phyloP scores from a whole-genome alignment of 495 filamentous ascomycete species.

The Penicillium odoratum region DNA sequence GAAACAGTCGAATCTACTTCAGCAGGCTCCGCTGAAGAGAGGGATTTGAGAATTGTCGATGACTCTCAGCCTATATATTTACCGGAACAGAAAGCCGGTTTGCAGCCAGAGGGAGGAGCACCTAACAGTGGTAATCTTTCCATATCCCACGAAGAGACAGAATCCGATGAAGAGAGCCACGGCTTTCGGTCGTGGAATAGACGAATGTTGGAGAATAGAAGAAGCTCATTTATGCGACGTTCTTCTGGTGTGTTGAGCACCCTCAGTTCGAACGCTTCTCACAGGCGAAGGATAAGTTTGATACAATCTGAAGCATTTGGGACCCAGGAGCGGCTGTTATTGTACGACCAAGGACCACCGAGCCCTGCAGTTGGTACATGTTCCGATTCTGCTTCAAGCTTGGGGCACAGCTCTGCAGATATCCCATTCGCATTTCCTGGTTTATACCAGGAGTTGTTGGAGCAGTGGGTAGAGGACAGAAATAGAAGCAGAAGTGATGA shows the following conservation, averaged over 20 bases:
- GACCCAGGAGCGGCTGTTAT: slow-evolving; percentile 10
- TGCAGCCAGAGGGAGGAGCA: not conserved
- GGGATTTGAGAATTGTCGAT: not conserved
- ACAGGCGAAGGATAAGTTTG: not conserved
- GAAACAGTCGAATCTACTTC: not conserved
- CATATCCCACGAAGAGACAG: not conserved
- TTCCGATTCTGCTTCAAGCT: not conserved
- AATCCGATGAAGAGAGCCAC: not conserved
- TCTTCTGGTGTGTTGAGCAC: slow-evolving; percentile 2
- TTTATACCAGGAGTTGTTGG: slow-evolving; percentile 19
- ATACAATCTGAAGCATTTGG: slow-evolving; percentile 6
- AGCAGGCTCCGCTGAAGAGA: not conserved
- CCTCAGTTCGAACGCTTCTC: not conserved
- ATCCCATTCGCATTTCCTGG: slow-evolving; percentile 27
- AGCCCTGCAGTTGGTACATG: not conserved
- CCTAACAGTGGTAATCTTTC: not conserved
- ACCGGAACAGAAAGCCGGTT: not conserved
- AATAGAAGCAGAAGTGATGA: not conserved
- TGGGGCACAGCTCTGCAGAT: slow-evolving; percentile 11
- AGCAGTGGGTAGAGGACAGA: slow-evolving; percentile 21
- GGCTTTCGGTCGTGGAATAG: not conserved
- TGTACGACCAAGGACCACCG: not conserved
- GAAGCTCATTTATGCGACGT: not conserved
- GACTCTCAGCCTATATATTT: not conserved
- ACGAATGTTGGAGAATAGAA: not conserved